A percentile compares a stretch with the other conserved stretches of the same genome.
Evolutionary conservation across 2,329 filamentous ascomycete species (phyloP).

Genomic region (Magnaporthiopsis rhizophila): DNA sequence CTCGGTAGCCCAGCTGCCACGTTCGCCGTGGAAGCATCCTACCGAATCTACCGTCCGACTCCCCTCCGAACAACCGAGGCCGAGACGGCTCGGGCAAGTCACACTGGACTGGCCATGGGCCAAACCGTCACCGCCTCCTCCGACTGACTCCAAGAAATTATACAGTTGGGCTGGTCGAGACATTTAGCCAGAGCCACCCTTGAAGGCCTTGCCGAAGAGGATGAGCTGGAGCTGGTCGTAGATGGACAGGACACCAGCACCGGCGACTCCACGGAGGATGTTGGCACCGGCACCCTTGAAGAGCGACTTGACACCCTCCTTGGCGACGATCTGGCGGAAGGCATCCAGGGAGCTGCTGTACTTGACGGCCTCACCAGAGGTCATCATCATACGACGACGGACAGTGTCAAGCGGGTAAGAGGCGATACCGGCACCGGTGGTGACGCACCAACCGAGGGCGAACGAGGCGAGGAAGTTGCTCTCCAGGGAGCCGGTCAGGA

Average conservation of each 20-base stretch:
- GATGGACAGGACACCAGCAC: slow-evolving; percentile 99
- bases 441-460: slow-evolving; percentile 97
- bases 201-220: slow-evolving; percentile 99
- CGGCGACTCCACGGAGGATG: slow-evolving; percentile 99
- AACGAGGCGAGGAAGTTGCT: slow-evolving; percentile 99
- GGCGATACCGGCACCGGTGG: slow-evolving; percentile 99
- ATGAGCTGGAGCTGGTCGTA: slow-evolving; percentile 99
- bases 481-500: slow-evolving; percentile 84
- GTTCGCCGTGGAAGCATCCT: slow-evolving; percentile 18
- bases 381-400: slow-evolving; percentile 99
- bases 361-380: slow-evolving; percentile 95
- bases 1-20: not conserved
- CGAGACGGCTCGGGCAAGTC: slow-evolving; percentile 9
- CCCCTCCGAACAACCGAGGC: slow-evolving; percentile 30
- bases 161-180: slow-evolving; percentile 8
- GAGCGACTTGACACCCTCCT: slow-evolving; percentile 96
- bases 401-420: slow-evolving; percentile 99
- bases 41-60: slow-evolving; percentile 38
- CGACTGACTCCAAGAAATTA: slow-evolving; percentile 15
- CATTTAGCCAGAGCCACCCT: slow-evolving; percentile 45
- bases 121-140: slow-evolving; percentile 5
- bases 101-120: slow-evolving; percentile 9
- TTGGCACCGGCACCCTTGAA: slow-evolving; percentile 99
- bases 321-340: slow-evolving; percentile 90
- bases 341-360: slow-evolving; percentile 96